Evolutionary conservation across 225 moss, liverwort and hornwort species (phyloP), one percentile per base, ranked within the genome.

Genomic region (Marchantia polymorpha): DNA sequence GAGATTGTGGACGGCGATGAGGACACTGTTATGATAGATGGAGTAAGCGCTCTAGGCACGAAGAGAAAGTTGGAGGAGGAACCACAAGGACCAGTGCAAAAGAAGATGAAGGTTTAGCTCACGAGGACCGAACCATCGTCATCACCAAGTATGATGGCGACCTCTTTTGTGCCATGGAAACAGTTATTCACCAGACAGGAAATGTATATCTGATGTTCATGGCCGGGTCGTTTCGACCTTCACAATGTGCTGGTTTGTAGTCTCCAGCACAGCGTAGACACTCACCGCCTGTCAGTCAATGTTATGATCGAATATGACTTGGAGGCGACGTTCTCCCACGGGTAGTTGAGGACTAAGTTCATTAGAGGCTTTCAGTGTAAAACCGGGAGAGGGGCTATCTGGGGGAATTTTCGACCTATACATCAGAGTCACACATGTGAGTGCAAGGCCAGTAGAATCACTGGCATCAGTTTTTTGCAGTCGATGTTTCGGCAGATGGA

Each of bases 21-120:
- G 47, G 79, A 83, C 64, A 4, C 72, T 31, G 49, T 81, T 12
- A 72, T 79, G 71, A 60, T 81, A 53, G 69, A 69, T 81, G 25
- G 30, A 52, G 73, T 16, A 30, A 74, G 17, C 51, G 51, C 53
- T 6, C 22, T 0, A 52, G 68, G 9, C 52, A 46, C 55, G 6
- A 79, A 79, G 69, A 79, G 78, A 31, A 79, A 79, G 78, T n/a
- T 55, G 55, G 78, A 78, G 51, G 64, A 66, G 26, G 77, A 77
- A 52, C 49, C 64, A 64, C 77, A 77, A 77, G 77, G 22, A 50
- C 77, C 77, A 19, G 12, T 7, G 2, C 77, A 64, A 7, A 77
- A 77, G 77, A 77, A 50, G 27, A 1, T 77, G 60, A 77, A 64
- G 16, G 39, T 55, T 10, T 74, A 56, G 58, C 0, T 30, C 39